Base-by-base conservation (phyloP, 2,329 filamentous ascomycete species). In the Pyrenophora seminiperda region DNA sequence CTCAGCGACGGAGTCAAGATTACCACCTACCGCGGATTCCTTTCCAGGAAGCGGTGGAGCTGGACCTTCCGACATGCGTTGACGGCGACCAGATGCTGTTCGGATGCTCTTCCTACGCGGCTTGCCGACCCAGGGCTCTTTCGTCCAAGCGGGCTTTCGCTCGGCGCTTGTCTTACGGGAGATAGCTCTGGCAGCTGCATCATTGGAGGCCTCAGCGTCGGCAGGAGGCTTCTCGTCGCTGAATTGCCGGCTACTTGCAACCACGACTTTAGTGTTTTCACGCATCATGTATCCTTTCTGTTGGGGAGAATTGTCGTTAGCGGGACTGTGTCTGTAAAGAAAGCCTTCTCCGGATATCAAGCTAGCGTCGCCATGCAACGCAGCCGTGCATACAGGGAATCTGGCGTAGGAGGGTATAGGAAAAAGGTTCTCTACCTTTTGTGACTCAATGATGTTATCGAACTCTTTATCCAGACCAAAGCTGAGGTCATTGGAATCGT, bases 261-360 rank as follows among this genome's bases (percentile, higher is more conserved):
- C 86, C 41, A 99, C 91, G 45, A 99, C 83, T 74, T 97, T 97
- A 3, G 93, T 97, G 75, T 97, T 99, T 66, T 99, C 93, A 66
- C 94, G 87, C 93, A 97, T 99, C 37, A 97, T 81, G 70, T 99
- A 99, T 48, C 94, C 94, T 79, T 95, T 92, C 92, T 97, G 89
- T 85, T 81, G 81, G 62, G 75, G 79, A 63, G 76, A 66, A 68
- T 60, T 61, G 22, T 51, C 45, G 73, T 81, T 66, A 84, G 81
- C 75, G 50, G 67, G 53, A 57, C 62, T 63, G 61, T 63, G 39
- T 57, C 62, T 64, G 51, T 63, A 67, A 11, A 63, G 56, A 33
- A 68, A 67, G 41, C 61, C 49, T 59, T 71, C 60, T 27, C 59
- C 63, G 33, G 59, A 60, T 54, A 68, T 67, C 18, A 66, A 55